Evolutionary conservation across 2,329 filamentous ascomycete genomes (phyloP).

Genomic region (Colletotrichum sansevieriae): DNA sequence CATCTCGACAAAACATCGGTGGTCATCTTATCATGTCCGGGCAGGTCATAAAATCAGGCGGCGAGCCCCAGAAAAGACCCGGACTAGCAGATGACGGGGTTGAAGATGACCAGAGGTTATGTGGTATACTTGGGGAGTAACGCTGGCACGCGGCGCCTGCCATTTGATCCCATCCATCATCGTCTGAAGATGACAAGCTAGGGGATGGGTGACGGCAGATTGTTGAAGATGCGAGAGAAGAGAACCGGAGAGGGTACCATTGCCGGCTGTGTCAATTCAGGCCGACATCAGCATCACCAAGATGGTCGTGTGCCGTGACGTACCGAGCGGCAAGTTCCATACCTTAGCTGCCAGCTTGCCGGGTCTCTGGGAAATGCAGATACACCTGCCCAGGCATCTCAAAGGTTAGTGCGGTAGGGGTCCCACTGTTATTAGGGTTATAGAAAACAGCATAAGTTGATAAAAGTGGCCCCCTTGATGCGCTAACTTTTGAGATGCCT

Average conservation of each 20-base stretch:
- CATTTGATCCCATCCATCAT: slow-evolving; percentile 15
- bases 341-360: slow-evolving; percentile 4
- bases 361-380: slow-evolving; percentile 14
- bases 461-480: no score
- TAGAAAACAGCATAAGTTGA: no score
- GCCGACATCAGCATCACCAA: not conserved
- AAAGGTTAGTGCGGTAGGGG: no score
- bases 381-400: no score
- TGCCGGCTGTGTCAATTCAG: slow-evolving; percentile 1
- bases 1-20: slow-evolving; percentile 8
- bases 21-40: slow-evolving; percentile 16
- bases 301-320: not conserved
- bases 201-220: slow-evolving; percentile 1
- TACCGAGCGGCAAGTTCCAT: slow-evolving; percentile 12
- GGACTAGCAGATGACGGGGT: slow-evolving; percentile 1
- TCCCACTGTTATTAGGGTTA: no score
- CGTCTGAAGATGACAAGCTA: slow-evolving; percentile 18
- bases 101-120: not conserved
- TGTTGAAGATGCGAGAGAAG: not conserved
- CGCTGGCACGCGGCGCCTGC: slow-evolving; percentile 2
- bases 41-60: not conserved
- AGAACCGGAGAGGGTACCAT: not conserved
- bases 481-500: no score
- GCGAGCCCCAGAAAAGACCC: not conserved
- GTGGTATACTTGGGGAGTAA: not conserved